Evolutionary conservation across 768 basidiomycete species (phyloP), one percentile per base, ranked within the genome.

Genomic region (Kwoniella sp.): DNA sequence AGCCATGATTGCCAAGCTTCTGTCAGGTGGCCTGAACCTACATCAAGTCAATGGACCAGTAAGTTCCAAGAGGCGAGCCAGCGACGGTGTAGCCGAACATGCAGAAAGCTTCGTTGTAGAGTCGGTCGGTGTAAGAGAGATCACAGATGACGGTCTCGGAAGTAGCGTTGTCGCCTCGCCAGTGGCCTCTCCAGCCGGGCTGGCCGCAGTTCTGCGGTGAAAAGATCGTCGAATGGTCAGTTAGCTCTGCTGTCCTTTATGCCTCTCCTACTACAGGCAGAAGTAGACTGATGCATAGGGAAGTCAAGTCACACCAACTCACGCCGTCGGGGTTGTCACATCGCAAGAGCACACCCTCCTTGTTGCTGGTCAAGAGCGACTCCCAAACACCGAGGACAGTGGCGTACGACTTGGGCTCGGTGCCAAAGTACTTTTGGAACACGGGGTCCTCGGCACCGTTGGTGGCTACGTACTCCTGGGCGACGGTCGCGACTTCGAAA

Each of bases 141-240:
- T 72, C 69, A 53, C 77, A 80, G 62, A 80, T 80, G 65, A 78
- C 78, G 22, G 79, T 81, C 62, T 81, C 79, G 20, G 63, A 52
- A 20, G 78, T 77, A n/a, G 67, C 79, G 64, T 80, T 80, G 63
- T 72, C 66, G 13, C 76, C 78, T 63, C 79, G 58, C 77, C 77
- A 81, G 71, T 81, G 79, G 23, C 79, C 79, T 54, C 68, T 54
- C 78, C 78, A 81, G 9, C 78, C 76, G 20, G 66, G 65, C 58
- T 71, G 70, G 31, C 60, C 65, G 55, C 77, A 77, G 71, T 70
- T 77, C 67, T 73, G 41, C 2, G 37, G 22, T 9, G 9, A n/a
- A 34, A 13, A 13, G 7, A 34, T 34, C 5, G 13, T 5, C 5
- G 7, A 34, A 34, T 34, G 13, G 7, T 5, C 34, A 34, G 34